These are phyloP conservation scores for Dendrobium nobile DNA, from an alignment of 106 monocot species.

Conservation along the genomic window DNA sequence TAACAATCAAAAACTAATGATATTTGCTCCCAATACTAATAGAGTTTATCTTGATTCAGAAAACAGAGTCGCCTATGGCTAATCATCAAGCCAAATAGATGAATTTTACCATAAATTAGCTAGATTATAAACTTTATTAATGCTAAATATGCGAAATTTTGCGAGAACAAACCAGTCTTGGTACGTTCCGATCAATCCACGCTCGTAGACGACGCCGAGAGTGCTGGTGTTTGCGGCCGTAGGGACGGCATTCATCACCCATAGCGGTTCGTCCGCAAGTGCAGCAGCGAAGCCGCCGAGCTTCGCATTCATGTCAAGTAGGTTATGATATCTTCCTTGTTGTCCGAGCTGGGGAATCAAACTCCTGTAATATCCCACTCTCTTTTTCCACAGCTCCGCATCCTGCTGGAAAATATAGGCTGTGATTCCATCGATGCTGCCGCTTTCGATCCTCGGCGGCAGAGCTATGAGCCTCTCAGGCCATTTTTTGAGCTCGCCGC, in stretches of 20 bases:
- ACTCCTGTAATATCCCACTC: constrained; percentile 28
- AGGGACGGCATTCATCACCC: constrained; percentile 47
- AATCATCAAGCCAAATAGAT: too few species aligned
- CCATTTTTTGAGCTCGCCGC: constrained; percentile 34
- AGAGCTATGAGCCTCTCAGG: constrained; percentile 25
- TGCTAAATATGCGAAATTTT: too few species aligned
- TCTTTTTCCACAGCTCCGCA: constrained; percentile 30
- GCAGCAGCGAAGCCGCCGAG: constrained; percentile 37
- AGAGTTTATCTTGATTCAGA: too few species aligned
- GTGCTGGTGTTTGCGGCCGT: constrained; percentile 14
- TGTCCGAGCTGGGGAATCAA: constrained; percentile 14
- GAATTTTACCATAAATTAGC: too few species aligned
- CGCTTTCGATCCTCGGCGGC: constrained; percentile 35
- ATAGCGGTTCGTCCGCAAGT: constrained; percentile 27
- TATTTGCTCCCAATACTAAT: too few species aligned
- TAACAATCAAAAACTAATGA: too few species aligned
- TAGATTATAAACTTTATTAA: too few species aligned
- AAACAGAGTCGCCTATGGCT: too few species aligned
- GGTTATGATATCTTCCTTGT: constrained; percentile 26
- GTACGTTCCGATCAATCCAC: constrained; percentile 44
- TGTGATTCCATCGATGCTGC: constrained; percentile 20
- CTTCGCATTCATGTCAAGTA: constrained; percentile 47
- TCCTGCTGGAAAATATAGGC: constrained; percentile 22
- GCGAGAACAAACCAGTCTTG: constrained; percentile 27
- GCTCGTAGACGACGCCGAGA: constrained; percentile 31